These are phyloP conservation scores for Termitomyces heimii DNA, from an alignment of 768 basidiomycete species.

Conservation along the genomic window DNA sequence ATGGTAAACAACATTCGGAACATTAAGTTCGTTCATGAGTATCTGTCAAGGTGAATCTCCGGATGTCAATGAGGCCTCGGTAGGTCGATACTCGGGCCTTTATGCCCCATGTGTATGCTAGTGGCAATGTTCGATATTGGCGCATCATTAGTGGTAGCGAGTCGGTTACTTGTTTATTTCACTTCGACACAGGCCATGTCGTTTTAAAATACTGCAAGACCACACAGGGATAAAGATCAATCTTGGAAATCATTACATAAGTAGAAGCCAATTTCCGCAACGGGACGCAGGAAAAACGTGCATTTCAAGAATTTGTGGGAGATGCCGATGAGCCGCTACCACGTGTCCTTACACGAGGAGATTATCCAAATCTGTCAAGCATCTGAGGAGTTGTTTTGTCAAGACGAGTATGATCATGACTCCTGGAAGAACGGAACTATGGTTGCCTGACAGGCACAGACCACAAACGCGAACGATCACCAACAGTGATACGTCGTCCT, in stretches of 20 bases:
- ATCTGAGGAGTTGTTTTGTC: slow-evolving; percentile 5
- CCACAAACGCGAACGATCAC: slow-evolving; percentile 2
- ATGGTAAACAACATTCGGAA: not conserved
- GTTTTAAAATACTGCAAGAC: not conserved
- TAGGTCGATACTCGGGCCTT: not conserved
- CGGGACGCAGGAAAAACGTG: not conserved
- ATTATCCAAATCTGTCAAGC: not conserved
- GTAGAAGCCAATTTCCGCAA: not conserved
- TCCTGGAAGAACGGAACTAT: slow-evolving; percentile 34
- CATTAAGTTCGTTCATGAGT: not conserved
- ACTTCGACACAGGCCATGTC: no score
- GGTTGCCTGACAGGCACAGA: slow-evolving; percentile 29
- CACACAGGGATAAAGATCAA: not conserved
- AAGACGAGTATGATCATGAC: slow-evolving; percentile 2
- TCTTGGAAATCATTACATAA: not conserved
- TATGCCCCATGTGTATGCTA: not conserved
- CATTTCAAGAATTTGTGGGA: not conserved
- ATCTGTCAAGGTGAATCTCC: not conserved
- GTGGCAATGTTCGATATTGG: slow-evolving; percentile 1
- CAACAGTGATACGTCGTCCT: not conserved
- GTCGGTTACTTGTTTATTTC: not conserved
- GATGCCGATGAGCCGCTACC: slow-evolving; percentile 8
- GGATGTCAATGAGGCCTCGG: not conserved
- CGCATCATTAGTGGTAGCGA: not conserved
- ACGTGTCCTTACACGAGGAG: slow-evolving; percentile 6